Conservation (phyloP, 2,329 filamentous ascomycete species). For the Stemphylium beticola region DNA sequence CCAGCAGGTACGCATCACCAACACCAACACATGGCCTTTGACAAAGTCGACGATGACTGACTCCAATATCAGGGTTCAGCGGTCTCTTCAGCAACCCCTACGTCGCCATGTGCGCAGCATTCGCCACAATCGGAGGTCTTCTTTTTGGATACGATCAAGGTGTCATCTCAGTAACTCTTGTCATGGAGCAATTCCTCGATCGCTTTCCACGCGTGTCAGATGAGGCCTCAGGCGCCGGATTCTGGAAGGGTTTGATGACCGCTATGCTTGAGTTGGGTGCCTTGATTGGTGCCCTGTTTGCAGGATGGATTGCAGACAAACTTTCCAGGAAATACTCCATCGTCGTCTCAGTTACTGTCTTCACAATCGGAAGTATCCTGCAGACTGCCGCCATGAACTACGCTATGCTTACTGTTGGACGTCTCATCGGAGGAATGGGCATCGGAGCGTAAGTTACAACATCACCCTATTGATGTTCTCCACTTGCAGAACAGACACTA, state of each 20-base stretch:
- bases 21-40: not conserved
- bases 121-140: slow-evolving; percentile 58
- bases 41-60: slow-evolving; percentile 1
- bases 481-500: slow-evolving; percentile 1
- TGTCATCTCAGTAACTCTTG: slow-evolving; percentile 55
- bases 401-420: slow-evolving; percentile 58
- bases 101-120: slow-evolving; percentile 59
- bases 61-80: slow-evolving; percentile 46
- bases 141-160: slow-evolving; percentile 59
- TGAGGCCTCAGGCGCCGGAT: slow-evolving; percentile 51
- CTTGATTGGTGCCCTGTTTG: slow-evolving; percentile 48
- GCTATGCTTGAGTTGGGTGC: slow-evolving; percentile 64
- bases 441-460: slow-evolving; percentile 54
- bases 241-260: slow-evolving; percentile 56
- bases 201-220: slow-evolving; percentile 54
- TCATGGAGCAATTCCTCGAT: slow-evolving; percentile 60
- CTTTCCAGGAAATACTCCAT: slow-evolving; percentile 61
- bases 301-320: slow-evolving; percentile 58
- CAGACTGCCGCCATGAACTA: slow-evolving; percentile 60
- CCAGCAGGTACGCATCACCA: slow-evolving; percentile 32
- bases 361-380: slow-evolving; percentile 58
- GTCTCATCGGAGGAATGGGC: slow-evolving; percentile 59
- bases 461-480: not conserved
- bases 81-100: slow-evolving; percentile 58
- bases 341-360: slow-evolving; percentile 58